phyloP scores from a whole-genome alignment of 306 rosid genomes.

The Nissolia schottii region DNA sequence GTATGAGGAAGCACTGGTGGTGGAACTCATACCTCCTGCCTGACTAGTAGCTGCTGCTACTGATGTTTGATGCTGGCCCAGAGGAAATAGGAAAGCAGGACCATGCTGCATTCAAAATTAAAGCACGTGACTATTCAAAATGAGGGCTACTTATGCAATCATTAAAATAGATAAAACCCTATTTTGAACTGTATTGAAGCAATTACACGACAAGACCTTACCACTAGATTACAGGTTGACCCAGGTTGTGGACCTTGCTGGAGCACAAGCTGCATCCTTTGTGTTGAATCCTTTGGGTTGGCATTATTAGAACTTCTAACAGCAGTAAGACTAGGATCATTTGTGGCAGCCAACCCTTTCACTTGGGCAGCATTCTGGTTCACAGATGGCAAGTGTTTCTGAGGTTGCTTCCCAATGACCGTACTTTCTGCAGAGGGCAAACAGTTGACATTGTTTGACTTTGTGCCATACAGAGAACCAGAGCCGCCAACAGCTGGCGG shows the following conservation, averaged over 20 bases:
- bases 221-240: conserved; percentile 41
- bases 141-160: not conserved
- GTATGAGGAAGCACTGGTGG: conserved; percentile 30
- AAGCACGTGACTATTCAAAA: not conserved
- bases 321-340: conserved; percentile 24
- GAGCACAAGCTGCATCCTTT: conserved; percentile 34
- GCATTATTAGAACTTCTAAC: conserved; percentile 29
- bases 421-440: conserved; percentile 29
- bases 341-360: conserved; percentile 26
- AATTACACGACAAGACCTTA: conserved; percentile 32
- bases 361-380: conserved; percentile 23
- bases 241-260: conserved; percentile 41
- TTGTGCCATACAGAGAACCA: conserved; percentile 38
- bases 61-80: conserved; percentile 46
- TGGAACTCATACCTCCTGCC: conserved; percentile 31
- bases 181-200: not conserved
- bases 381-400: conserved; percentile 24
- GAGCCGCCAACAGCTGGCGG: conserved; percentile 35
- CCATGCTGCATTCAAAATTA: conserved; percentile 45
- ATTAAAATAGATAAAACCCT: conserved; percentile 1
- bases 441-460: conserved; percentile 24
- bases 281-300: conserved; percentile 29
- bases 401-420: conserved; percentile 30
- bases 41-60: conserved; percentile 34
- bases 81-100: conserved; percentile 39